Conservation (phyloP, 768 basidiomycete species). For the Hericium erinaceus region DNA sequence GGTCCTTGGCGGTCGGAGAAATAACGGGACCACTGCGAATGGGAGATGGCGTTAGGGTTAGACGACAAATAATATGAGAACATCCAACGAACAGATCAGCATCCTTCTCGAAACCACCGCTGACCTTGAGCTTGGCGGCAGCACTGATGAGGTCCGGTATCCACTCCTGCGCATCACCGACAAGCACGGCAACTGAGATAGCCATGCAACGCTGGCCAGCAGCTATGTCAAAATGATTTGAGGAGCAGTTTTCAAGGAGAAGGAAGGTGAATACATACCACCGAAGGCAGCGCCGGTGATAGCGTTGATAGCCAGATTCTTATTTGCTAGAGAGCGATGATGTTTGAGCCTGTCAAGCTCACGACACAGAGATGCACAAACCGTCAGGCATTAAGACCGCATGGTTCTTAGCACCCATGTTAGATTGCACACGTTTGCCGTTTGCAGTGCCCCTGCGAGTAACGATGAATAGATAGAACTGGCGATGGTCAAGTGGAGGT, state of each 20-base stretch:
- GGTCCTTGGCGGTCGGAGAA: slow-evolving; percentile 71
- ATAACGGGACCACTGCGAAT: slow-evolving; percentile 61
- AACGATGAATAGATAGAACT: not conserved
- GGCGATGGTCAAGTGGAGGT: not conserved
- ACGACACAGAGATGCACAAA: slow-evolving; percentile 19
- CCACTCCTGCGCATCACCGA: slow-evolving; percentile 76
- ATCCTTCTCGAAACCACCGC: slow-evolving; percentile 82
- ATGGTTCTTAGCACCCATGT: slow-evolving; percentile 97
- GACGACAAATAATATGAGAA: not conserved
- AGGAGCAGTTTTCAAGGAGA: slow-evolving; percentile 13
- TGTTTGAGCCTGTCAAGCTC: no score
- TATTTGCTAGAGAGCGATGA: slow-evolving; percentile 55
- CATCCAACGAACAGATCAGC: slow-evolving; percentile 62
- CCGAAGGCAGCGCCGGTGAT: slow-evolving; percentile 93
- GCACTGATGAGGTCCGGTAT: slow-evolving; percentile 80
- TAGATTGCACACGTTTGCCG: slow-evolving; percentile 65
- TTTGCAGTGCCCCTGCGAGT: slow-evolving; percentile 60
- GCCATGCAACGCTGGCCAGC: slow-evolving; percentile 99
- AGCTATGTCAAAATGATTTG: slow-evolving; percentile 34
- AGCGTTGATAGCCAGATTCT: slow-evolving; percentile 85
- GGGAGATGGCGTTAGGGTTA: not conserved
- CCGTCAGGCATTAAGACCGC: slow-evolving; percentile 91
- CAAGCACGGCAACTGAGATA: slow-evolving; percentile 79
- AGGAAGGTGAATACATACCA: slow-evolving; percentile 30
- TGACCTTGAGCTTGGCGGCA: slow-evolving; percentile 69